Evolutionary conservation across 257 asterid genomes (phyloP).

Genomic region (Paraleonurus japonicus): DNA sequence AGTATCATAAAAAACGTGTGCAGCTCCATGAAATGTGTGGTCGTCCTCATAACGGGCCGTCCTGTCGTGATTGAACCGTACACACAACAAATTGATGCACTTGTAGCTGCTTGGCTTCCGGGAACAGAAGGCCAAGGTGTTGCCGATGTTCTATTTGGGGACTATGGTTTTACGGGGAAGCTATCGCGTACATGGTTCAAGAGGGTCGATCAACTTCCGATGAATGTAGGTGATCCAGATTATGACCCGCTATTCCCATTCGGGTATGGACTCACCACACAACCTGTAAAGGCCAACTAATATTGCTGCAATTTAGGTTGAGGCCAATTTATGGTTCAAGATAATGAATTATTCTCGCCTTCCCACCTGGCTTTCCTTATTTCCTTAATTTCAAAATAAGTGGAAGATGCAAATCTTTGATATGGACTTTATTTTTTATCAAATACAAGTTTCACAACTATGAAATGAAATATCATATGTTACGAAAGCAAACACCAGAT

Average conservation of each 20-base stretch:
- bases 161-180: slow-evolving; percentile 45
- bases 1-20: slow-evolving; percentile 38
- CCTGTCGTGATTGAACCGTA: slow-evolving; percentile 51
- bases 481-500: too few relatives aligned
- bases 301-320: neutral
- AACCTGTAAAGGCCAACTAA: slow-evolving; percentile 30
- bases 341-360: neutral
- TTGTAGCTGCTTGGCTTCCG: slow-evolving; percentile 60
- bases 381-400: neutral
- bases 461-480: too few relatives aligned
- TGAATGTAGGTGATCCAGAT: slow-evolving; percentile 43
- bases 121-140: slow-evolving; percentile 58
- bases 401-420: neutral
- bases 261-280: slow-evolving; percentile 49
- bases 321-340: neutral
- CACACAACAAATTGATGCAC: slow-evolving; percentile 34
- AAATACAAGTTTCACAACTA: neutral
- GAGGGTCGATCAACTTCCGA: slow-evolving; percentile 48
- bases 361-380: neutral
- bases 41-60: slow-evolving; percentile 44
- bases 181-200: slow-evolving; percentile 52
- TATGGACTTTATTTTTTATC: neutral
- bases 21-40: slow-evolving; percentile 35
- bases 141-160: slow-evolving; percentile 52
- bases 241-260: slow-evolving; percentile 49